Percentiles rank a stretch among this genome's conserved stretches.
phyloP scores from a whole-genome alignment of 2,329 filamentous ascomycete genomes.

The Paraphoma chrysanthemicola region DNA sequence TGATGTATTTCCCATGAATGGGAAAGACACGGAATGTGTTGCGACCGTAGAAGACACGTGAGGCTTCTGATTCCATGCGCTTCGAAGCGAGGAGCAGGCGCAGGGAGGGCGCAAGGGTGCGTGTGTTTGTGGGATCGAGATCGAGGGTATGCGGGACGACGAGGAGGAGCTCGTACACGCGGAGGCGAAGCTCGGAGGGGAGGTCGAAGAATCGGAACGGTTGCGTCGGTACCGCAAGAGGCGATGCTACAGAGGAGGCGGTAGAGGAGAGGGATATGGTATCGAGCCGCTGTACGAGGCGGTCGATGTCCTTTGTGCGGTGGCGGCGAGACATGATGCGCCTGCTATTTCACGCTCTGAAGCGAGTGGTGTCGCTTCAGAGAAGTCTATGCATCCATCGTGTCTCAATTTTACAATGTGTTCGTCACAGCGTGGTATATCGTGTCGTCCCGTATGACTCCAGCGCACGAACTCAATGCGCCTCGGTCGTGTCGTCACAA shows the following conservation, averaged over 20 bases:
- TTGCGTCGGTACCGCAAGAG: not conserved
- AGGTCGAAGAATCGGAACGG: conserved; percentile 61
- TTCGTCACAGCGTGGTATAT: too few relatives aligned
- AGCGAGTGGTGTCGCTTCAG: conserved; percentile 43
- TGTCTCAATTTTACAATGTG: conserved; percentile 12
- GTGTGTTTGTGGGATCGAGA: conserved; percentile 71
- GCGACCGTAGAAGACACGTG: conserved; percentile 58
- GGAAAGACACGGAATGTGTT: conserved; percentile 63
- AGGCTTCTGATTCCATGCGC: conserved; percentile 59
- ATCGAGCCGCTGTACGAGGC: conserved; percentile 32
- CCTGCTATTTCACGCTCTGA: conserved; percentile 22
- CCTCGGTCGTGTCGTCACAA: conserved; percentile 6
- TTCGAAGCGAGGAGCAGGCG: conserved; percentile 71
- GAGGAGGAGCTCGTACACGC: conserved; percentile 57
- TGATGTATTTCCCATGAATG: conserved; percentile 67
- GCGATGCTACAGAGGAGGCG: conserved; percentile 3
- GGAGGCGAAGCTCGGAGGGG: conserved; percentile 60
- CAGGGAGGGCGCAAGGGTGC: conserved; percentile 64
- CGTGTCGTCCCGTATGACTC: not conserved
- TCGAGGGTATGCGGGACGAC: conserved; percentile 66
- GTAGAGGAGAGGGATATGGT: conserved; percentile 26
- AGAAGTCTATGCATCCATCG: conserved; percentile 53
- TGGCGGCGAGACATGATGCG: conserved; percentile 21
- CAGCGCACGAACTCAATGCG: too few relatives aligned
- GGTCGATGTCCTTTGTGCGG: conserved; percentile 34